Base-by-base conservation (phyloP, 352 stramenopile genomes). In the Globisporangium barbulae region DNA sequence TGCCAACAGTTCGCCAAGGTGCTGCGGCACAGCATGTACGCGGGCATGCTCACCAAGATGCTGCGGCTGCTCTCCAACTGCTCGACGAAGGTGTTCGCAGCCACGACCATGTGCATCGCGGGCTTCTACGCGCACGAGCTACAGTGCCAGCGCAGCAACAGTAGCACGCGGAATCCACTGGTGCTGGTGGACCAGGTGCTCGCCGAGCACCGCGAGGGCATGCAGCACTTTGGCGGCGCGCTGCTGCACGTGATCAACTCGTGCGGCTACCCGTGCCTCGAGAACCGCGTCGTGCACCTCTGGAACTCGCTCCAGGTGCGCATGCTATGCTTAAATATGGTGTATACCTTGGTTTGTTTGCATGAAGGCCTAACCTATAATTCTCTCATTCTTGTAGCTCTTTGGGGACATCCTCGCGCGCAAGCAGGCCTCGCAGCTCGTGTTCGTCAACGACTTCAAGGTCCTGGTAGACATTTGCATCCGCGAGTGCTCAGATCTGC, bases 241-340 rank as follows among this genome's bases (percentile, higher is more conserved):
- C 50, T 92, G 45, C 69, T 92, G 65, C 81, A 92, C 67, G 83
- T 90, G 61, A 89, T 92, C 64, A 92, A 92, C 59, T 89, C 81
- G 64, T 90, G 83, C 35, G 83, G 83, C n/a, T 90, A 75, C 68
- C 83, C 83, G 44, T 90, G 80, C 66, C 72, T 75, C 0, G 47
- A 42, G 1, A 59, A 71, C 48, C 68, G 80, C 19, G 59, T 67
- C 28, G 63, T 75, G 8, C 72, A 88, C 30, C 67, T 92, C 13
- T 74, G 69, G 59, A 83, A 90, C 49, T 56, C 73, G 19, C 60
- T 91, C 5, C 75, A 86, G 75, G 79, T 90, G 63, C 25, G 35
- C 47, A n/a, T 42, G 12, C 5, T 54, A 22, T 37, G 5, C 15
- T 7, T 5, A 48, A 48, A 12, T 15, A 21, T 45, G 41, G 41